Evolutionary conservation across 352 stramenopile genomes (phyloP).

Genomic region (Phytophthora boehmeriae): DNA sequence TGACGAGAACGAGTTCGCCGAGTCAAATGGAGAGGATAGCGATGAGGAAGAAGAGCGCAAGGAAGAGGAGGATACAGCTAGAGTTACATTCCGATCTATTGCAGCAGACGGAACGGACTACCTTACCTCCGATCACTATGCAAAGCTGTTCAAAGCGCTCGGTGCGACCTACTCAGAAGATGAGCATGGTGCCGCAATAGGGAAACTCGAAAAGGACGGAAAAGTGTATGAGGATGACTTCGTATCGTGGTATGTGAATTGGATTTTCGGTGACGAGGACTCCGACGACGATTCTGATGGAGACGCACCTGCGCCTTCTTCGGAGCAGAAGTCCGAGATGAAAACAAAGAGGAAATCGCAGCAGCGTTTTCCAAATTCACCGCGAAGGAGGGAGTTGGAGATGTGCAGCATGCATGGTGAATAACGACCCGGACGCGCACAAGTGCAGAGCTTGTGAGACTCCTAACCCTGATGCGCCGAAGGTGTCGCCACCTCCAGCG

Average conservation of each 20-base stretch:
- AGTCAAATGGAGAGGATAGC: conserved; percentile 42
- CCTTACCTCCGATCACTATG: conserved; percentile 40
- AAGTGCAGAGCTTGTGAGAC: conserved; percentile 59
- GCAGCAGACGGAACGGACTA: conserved; percentile 20
- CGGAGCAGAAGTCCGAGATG: conserved; percentile 31
- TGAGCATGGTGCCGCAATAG: conserved; percentile 33
- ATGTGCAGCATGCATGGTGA: conserved; percentile 55
- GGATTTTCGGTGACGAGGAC: conserved; percentile 47
- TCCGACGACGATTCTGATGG: conserved; percentile 4
- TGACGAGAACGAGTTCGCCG: conserved; percentile 53
- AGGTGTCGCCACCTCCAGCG: conserved; percentile 27
- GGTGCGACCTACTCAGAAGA: conserved; percentile 54
- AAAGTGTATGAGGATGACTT: conserved; percentile 46
- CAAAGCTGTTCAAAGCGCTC: conserved; percentile 50
- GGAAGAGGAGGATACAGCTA: conserved; percentile 54
- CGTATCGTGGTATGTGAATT: conserved; percentile 56
- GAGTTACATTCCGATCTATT: conserved; percentile 39
- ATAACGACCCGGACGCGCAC: conserved; percentile 39
- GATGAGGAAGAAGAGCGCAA: conserved; percentile 58
- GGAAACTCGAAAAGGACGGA: conserved; percentile 7
- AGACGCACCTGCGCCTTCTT: conserved; percentile 14
- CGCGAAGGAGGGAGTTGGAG: conserved; percentile 66
- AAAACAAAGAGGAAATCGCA: conserved; percentile 61
- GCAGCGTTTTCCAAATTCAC: conserved; percentile 56
- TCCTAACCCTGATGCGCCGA: conserved; percentile 50